Conservation (phyloP, 306 rosid genomes). For the Castanopsis chinensis region DNA sequence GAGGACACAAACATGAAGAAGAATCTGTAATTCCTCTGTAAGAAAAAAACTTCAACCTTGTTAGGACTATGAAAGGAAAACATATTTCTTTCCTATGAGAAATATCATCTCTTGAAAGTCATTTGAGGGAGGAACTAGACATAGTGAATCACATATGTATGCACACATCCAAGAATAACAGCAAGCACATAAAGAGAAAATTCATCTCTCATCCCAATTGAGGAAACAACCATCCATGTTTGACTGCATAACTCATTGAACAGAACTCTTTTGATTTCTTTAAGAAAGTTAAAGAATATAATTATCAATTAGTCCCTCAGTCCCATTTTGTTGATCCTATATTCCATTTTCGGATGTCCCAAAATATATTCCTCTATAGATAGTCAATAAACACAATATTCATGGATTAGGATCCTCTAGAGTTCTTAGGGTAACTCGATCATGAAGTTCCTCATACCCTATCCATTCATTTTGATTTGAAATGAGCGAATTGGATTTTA, state of each 20-base stretch:
- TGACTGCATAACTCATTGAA: not conserved
- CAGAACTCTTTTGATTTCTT: not conserved
- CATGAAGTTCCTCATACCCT: too few relatives aligned
- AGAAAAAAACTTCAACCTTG: constrained; percentile 14
- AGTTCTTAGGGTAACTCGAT: too few relatives aligned
- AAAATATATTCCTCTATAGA: too few relatives aligned
- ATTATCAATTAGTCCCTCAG: not conserved
- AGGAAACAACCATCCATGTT: not conserved
- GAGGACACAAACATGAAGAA: constrained; percentile 50
- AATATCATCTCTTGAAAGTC: not conserved
- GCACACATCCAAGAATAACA: not conserved
- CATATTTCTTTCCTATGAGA: not conserved
- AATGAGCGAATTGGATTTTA: too few relatives aligned
- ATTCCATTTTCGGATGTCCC: too few relatives aligned
- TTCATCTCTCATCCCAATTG: not conserved
- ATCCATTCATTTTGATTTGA: too few relatives aligned
- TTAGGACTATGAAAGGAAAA: constrained; percentile 11
- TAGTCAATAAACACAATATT: too few relatives aligned
- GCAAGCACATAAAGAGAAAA: not conserved
- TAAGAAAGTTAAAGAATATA: not conserved
- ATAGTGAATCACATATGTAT: not conserved
- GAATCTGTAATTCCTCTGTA: constrained; percentile 51
- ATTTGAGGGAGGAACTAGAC: not conserved
- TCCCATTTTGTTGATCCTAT: too few relatives aligned
- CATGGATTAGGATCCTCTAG: too few relatives aligned